Conservation (phyloP, 2,329 filamentous ascomycete species). For the Orbilia brochopaga region DNA sequence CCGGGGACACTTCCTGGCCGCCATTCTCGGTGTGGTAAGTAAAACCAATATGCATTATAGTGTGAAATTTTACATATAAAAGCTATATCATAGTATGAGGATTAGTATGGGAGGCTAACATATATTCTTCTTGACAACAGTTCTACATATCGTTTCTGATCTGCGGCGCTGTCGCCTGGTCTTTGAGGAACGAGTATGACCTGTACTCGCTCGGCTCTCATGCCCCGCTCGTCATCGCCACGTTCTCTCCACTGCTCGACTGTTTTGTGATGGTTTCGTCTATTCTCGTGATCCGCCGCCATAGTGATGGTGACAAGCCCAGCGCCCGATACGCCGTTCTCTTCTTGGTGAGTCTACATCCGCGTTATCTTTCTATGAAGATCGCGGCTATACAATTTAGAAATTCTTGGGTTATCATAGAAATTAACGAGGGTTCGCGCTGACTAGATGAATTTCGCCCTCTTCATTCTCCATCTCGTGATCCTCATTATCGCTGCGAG, state of each 20-base stretch:
- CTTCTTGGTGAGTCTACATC: slow-evolving; percentile 8
- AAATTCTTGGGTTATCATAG: too few species aligned
- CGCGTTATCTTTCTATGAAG: too few species aligned
- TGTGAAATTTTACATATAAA: too few species aligned
- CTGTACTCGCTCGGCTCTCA: slow-evolving; percentile 9
- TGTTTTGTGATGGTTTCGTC: slow-evolving; percentile 18
- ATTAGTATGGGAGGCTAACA: too few species aligned
- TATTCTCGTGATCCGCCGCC: slow-evolving; percentile 20
- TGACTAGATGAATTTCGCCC: slow-evolving; percentile 9
- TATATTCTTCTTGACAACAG: background rate
- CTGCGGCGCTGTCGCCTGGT: slow-evolving; percentile 29
- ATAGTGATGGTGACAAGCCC: slow-evolving; percentile 22
- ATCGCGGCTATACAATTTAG: too few species aligned
- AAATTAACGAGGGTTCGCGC: too few species aligned
- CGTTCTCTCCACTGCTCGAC: slow-evolving; percentile 28
- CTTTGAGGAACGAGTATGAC: background rate
- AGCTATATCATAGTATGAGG: too few species aligned
- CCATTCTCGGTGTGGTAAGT: slow-evolving; percentile 27
- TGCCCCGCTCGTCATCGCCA: slow-evolving; percentile 18
- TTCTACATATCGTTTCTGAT: slow-evolving; percentile 38
- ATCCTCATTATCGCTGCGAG: slow-evolving; percentile 15
- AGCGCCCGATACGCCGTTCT: slow-evolving; percentile 18
- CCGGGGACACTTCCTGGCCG: slow-evolving; percentile 14
- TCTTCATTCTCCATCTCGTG: slow-evolving; percentile 35
- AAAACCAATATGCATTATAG: too few species aligned